Conservation (phyloP, 2,329 filamentous ascomycete genomes). For the Pseudogymnoascus sp. region DNA sequence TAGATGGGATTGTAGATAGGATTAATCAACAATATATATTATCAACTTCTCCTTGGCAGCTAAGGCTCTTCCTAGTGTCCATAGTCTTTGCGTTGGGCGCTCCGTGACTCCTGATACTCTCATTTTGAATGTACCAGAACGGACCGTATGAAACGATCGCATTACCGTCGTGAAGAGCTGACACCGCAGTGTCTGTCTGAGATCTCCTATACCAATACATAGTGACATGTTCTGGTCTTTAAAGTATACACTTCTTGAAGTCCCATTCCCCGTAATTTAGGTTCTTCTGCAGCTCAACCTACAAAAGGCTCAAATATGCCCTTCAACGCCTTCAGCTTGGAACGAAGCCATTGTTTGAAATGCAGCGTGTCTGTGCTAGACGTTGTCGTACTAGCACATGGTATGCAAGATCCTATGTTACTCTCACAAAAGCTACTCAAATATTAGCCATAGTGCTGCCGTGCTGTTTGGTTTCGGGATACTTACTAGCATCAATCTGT, state of each 20-base stretch:
- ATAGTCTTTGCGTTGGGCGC: too few relatives aligned
- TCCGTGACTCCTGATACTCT: not conserved
- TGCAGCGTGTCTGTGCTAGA: not conserved
- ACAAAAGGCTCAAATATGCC: not conserved
- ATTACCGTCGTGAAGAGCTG: not conserved
- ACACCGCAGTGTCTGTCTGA: not conserved
- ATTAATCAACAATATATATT: conserved; percentile 8
- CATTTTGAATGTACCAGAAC: not conserved
- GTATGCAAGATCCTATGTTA: conserved; percentile 18
- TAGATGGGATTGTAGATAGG: conserved; percentile 25
- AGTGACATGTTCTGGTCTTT: not conserved
- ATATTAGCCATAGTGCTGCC: not conserved
- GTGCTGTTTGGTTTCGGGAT: not conserved
- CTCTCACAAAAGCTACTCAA: conserved; percentile 24
- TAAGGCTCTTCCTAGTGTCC: not conserved
- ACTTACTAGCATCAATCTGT: conserved; percentile 97
- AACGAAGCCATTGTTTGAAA: not conserved
- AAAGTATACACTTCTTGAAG: not conserved
- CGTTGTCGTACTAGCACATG: not conserved
- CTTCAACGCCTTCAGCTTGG: not conserved
- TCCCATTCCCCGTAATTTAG: not conserved
- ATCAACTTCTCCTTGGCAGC: not conserved
- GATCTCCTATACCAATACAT: not conserved
- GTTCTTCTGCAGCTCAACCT: not conserved
- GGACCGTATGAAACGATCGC: not conserved